Evolutionary conservation across 192 early-diverging fungal species (phyloP).

Genomic region (Umbelopsis vinacea): DNA sequence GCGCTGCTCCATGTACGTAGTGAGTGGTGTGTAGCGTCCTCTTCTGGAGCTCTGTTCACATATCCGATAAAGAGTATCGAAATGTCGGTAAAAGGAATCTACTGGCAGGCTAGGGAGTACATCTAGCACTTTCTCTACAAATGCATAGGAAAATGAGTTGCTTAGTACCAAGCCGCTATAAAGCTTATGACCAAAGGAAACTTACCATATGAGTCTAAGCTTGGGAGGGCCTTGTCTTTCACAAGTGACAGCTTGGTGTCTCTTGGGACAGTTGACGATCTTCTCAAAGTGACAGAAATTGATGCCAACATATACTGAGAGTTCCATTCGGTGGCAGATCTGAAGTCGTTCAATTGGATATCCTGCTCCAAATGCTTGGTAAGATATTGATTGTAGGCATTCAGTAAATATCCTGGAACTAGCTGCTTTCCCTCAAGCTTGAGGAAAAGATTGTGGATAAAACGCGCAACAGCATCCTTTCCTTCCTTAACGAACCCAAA

Average conservation of each 20-base stretch:
- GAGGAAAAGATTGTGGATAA: constrained; percentile 42
- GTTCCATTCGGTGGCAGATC: not conserved
- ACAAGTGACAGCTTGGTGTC: not conserved
- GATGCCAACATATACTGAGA: not conserved
- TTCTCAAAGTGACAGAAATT: not conserved
- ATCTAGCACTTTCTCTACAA: not conserved
- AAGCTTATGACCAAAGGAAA: not conserved
- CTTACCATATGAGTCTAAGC: not conserved
- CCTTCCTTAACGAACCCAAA: constrained; percentile 41
- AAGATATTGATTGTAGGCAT: constrained; percentile 32
- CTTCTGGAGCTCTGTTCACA: constrained; percentile 18
- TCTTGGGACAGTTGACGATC: not conserved
- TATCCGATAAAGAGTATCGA: constrained; percentile 27
- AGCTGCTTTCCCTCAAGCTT: constrained; percentile 45
- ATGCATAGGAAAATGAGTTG: not conserved
- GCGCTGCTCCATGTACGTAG: constrained; percentile 44
- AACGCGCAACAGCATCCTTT: constrained; percentile 31
- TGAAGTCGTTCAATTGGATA: not conserved
- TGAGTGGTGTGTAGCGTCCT: constrained; percentile 32
- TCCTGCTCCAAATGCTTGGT: constrained; percentile 1
- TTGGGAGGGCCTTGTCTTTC: not conserved
- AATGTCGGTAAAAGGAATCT: constrained; percentile 34
- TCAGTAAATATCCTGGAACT: constrained; percentile 30
- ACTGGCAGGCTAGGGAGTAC: not conserved
- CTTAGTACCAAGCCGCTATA: not conserved